phyloP scores from a whole-genome alignment of 2,329 filamentous ascomycete species.

The Ampelomyces quisqualis region DNA sequence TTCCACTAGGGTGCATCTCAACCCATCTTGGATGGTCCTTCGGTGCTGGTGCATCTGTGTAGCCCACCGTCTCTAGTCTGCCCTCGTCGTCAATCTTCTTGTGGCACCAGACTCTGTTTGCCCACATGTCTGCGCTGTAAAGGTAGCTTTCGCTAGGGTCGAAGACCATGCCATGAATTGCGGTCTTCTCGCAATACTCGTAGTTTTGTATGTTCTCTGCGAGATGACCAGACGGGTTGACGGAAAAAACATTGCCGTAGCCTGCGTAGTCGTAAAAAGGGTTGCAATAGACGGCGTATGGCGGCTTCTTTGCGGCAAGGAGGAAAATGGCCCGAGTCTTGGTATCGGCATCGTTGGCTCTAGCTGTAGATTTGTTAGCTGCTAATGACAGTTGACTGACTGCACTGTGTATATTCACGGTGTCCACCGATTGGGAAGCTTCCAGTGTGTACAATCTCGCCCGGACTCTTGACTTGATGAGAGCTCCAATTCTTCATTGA shows the following conservation, averaged over 20 bases:
- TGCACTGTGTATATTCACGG: too few species aligned
- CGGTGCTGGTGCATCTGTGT: constrained; percentile 67
- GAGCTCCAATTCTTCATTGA: constrained; percentile 94
- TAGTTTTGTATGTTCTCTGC: constrained; percentile 70
- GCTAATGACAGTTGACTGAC: neutral
- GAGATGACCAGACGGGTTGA: constrained; percentile 59
- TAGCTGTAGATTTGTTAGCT: constrained; percentile 51
- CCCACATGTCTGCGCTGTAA: constrained; percentile 75
- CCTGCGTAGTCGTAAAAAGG: constrained; percentile 87
- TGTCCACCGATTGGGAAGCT: constrained; percentile 74
- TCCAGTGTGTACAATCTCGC: constrained; percentile 71
- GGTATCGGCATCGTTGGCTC: constrained; percentile 67
- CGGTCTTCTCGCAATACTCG: constrained; percentile 67
- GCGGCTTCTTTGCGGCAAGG: constrained; percentile 73
- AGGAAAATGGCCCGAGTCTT: constrained; percentile 90
- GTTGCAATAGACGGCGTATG: constrained; percentile 83
- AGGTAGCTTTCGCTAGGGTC: constrained; percentile 71
- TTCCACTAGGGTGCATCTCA: constrained; percentile 74
- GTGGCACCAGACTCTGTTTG: constrained; percentile 83
- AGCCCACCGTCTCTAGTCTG: constrained; percentile 67
- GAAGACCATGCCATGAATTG: constrained; percentile 82
- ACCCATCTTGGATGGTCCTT: constrained; percentile 87
- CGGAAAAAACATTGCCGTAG: constrained; percentile 74
- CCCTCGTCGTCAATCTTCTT: constrained; percentile 65
- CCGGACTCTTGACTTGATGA: constrained; percentile 73